phyloP scores from a whole-genome alignment of 23 red algal genomes.

The Gracilaria domingensis region DNA sequence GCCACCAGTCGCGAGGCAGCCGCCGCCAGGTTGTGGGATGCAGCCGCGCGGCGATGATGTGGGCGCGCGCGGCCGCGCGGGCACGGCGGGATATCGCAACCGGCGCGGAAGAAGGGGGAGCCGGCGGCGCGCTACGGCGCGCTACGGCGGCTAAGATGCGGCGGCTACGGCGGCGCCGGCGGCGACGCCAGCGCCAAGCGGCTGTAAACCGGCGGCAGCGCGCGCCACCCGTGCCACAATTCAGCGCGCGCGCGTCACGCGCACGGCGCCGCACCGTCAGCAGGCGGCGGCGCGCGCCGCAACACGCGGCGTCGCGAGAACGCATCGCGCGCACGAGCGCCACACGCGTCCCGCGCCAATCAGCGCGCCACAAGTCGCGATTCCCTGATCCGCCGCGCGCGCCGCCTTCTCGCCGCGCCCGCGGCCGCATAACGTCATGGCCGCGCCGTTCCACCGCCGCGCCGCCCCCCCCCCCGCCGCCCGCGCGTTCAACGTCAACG shows the following conservation, averaged over 20 bases:
- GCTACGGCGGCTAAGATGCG: too few relatives aligned
- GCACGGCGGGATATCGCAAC: too few relatives aligned
- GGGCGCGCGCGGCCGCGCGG: too few relatives aligned
- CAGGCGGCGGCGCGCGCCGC: background rate
- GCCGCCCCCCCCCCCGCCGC: background rate
- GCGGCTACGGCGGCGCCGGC: too few relatives aligned
- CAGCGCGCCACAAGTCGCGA: slow-evolving; percentile 2
- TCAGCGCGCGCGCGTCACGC: slow-evolving; percentile 29
- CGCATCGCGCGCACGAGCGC: background rate
- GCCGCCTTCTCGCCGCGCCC: slow-evolving; percentile 4
- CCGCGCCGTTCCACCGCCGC: background rate
- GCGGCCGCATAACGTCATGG: slow-evolving; percentile 14
- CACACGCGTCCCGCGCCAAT: background rate
- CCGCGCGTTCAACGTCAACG: slow-evolving; percentile 35
- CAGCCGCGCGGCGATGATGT: too few relatives aligned
- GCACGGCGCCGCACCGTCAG: slow-evolving; percentile 32
- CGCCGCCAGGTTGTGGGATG: too few relatives aligned
- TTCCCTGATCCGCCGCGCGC: slow-evolving; percentile 8
- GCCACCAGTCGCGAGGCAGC: too few relatives aligned
- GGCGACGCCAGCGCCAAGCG: background rate
- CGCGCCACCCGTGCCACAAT: slow-evolving; percentile 21
- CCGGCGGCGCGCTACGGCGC: too few relatives aligned
- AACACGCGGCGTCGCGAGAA: background rate
- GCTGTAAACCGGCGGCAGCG: background rate
- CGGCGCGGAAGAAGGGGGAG: too few relatives aligned